A percentile compares a stretch with the other conserved stretches of the same genome.
Conservation (phyloP, 345 rosid genomes). For the Balakata baccata region DNA sequence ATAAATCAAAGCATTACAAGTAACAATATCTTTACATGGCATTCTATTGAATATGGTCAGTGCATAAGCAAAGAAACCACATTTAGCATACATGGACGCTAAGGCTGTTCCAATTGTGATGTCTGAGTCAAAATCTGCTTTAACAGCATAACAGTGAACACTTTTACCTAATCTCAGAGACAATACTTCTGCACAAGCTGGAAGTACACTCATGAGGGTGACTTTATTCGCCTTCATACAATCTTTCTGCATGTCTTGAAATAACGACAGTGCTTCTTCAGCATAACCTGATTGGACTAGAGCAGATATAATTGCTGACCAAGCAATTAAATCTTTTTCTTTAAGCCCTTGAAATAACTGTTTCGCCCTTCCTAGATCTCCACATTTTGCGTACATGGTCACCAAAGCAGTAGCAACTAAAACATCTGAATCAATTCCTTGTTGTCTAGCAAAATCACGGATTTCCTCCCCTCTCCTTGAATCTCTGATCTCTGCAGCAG, state of each 20-base stretch:
- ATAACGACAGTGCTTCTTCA: constrained; percentile 44
- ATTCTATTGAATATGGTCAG: constrained; percentile 39
- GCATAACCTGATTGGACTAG: constrained; percentile 51
- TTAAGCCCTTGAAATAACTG: constrained; percentile 32
- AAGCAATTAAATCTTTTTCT: constrained; percentile 48
- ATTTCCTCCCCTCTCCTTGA: constrained; percentile 39
- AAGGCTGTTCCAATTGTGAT: constrained; percentile 45
- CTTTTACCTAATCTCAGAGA: constrained; percentile 48
- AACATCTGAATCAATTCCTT: constrained; percentile 40
- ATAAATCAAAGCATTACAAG: constrained; percentile 58
- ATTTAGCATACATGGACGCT: constrained; percentile 57
- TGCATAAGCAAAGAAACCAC: constrained; percentile 40
- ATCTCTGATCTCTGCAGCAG: constrained; percentile 48
- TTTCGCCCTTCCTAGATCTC: constrained; percentile 39
- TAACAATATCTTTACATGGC: constrained; percentile 46
- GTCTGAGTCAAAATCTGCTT: constrained; percentile 40
- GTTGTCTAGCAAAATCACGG: constrained; percentile 32
- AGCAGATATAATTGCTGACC: constrained; percentile 56
- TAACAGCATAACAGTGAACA: constrained; percentile 53
- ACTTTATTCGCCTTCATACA: constrained; percentile 43
- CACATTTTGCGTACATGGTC: constrained; percentile 58
- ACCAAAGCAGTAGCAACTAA: constrained; percentile 48
- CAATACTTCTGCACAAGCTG: constrained; percentile 45
- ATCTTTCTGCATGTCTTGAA: constrained; percentile 43
- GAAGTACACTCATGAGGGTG: constrained; percentile 46